A percentile compares a stretch with the other conserved stretches of the same genome.
phyloP scores from a whole-genome alignment of 2,329 filamentous ascomycete genomes.

The Ophiobolus disseminans region DNA sequence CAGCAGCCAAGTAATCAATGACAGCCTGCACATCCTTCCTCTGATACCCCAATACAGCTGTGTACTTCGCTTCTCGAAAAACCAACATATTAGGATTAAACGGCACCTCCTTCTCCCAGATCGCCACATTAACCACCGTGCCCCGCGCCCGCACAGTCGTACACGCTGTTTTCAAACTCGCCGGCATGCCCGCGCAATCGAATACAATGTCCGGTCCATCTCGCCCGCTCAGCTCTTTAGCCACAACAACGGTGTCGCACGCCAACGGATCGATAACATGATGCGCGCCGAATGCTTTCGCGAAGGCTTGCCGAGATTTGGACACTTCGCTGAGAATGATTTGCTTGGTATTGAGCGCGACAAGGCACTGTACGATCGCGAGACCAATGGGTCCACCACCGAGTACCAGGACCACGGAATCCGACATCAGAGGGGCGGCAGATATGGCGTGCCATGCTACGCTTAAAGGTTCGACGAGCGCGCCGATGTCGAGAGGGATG shows the following conservation, averaged over 20 bases:
- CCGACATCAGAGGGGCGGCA: constrained; percentile 55
- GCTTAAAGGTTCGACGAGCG: constrained; percentile 68
- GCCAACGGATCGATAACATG: constrained; percentile 61
- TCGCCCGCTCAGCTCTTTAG: constrained; percentile 56
- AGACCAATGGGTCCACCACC: constrained; percentile 70
- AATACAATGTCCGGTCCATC: constrained; percentile 66
- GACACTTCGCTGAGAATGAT: constrained; percentile 67
- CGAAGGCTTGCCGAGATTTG: constrained; percentile 58
- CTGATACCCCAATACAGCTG: constrained; percentile 59
- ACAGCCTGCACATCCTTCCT: constrained; percentile 64
- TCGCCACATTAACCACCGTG: constrained; percentile 68
- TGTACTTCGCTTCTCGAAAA: constrained; percentile 61
- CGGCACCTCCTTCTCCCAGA: constrained; percentile 65
- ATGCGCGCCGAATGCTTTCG: constrained; percentile 62
- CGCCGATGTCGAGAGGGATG: constrained; percentile 61
- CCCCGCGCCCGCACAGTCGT: constrained; percentile 61
- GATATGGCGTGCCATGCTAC: constrained; percentile 70
- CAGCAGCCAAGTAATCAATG: constrained; percentile 57
- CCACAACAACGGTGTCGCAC: constrained; percentile 57
- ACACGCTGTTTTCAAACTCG: constrained; percentile 53
- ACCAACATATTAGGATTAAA: constrained; percentile 63
- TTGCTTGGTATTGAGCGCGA: constrained; percentile 59
- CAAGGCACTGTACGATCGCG: constrained; percentile 65
- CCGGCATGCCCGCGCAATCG: constrained; percentile 68
- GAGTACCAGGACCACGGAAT: constrained; percentile 61